These are phyloP conservation scores for Pulveroboletus sp. DNA, from an alignment of 768 basidiomycete genomes.

Conservation along the genomic window DNA sequence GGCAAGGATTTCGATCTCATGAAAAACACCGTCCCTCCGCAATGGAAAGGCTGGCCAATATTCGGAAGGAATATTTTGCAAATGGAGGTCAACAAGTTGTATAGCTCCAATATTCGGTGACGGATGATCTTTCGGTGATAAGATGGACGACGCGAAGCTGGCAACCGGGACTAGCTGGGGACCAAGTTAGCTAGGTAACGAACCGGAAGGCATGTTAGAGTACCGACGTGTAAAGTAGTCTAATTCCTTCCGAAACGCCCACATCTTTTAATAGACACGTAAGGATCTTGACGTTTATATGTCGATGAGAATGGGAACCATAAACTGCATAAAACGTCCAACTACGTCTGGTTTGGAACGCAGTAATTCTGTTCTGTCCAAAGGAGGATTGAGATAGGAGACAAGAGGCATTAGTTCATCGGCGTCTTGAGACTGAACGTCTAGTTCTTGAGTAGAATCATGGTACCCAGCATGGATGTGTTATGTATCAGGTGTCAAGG, in stretches of 20 bases:
- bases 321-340: conserved; percentile 79
- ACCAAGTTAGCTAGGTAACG: conserved; percentile 8
- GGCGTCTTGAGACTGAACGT: conserved; percentile 43
- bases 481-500: conserved; percentile 18
- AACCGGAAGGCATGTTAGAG: background rate
- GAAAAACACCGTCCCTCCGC: conserved; percentile 93
- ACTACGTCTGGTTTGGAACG: conserved; percentile 72
- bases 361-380: conserved; percentile 71
- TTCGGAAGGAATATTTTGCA: conserved; percentile 77
- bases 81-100: conserved; percentile 89
- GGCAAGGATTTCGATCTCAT: conserved; percentile 85
- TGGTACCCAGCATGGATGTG: conserved; percentile 13
- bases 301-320: conserved; percentile 93
- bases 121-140: conserved; percentile 90
- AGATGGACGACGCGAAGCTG: conserved; percentile 89
- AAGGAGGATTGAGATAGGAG: conserved; percentile 31
- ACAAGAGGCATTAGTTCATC: conserved; percentile 34
- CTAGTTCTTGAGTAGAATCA: conserved; percentile 31
- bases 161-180: conserved; percentile 88
- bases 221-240: conserved; percentile 71
- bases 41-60: conserved; percentile 91
- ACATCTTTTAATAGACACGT: conserved; percentile 88
- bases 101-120: conserved; percentile 83
- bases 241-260: conserved; percentile 78
- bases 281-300: conserved; percentile 96